Percentiles rank a stretch among this genome's conserved stretches.
These are phyloP conservation scores for Sugiyamaella smithiae DNA, from an alignment of 805 yeast species.

Conservation along the genomic window DNA sequence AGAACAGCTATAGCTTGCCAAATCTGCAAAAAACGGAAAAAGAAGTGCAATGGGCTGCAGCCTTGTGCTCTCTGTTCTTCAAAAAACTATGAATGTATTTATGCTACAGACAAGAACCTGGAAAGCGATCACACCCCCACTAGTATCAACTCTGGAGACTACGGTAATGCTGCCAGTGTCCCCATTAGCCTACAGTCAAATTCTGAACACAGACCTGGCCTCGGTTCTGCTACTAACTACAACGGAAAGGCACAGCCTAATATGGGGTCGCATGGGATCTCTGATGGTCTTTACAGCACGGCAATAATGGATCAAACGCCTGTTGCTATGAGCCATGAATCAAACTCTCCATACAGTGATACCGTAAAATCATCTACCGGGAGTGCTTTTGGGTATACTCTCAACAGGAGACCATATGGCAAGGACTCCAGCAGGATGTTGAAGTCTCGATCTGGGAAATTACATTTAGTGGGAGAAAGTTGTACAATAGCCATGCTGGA, in stretches of 20 bases:
- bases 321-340: not conserved
- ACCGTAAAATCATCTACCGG: not conserved
- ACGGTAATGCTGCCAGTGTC: constrained; percentile 1
- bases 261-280: not conserved
- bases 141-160: not conserved
- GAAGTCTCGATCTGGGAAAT: constrained; percentile 37
- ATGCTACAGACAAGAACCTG: constrained; percentile 14
- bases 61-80: constrained; percentile 38
- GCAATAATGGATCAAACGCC: not conserved
- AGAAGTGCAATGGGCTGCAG: constrained; percentile 32
- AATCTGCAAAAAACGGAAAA: constrained; percentile 42
- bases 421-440: constrained; percentile 32
- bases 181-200: not conserved
- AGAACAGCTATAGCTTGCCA: constrained; percentile 48
- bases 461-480: constrained; percentile 43
- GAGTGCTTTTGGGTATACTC: not conserved
- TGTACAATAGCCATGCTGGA: constrained; percentile 41
- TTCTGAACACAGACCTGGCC: too few species aligned
- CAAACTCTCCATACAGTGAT: not conserved
- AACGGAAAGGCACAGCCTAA: not conserved
- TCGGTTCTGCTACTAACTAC: not conserved
- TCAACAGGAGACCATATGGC: not conserved
- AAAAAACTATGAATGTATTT: constrained; percentile 33
- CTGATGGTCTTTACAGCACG: not conserved
- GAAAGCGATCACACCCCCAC: not conserved